Base-by-base conservation (phyloP, 345 rosid genomes). In the Salix dunnii region DNA sequence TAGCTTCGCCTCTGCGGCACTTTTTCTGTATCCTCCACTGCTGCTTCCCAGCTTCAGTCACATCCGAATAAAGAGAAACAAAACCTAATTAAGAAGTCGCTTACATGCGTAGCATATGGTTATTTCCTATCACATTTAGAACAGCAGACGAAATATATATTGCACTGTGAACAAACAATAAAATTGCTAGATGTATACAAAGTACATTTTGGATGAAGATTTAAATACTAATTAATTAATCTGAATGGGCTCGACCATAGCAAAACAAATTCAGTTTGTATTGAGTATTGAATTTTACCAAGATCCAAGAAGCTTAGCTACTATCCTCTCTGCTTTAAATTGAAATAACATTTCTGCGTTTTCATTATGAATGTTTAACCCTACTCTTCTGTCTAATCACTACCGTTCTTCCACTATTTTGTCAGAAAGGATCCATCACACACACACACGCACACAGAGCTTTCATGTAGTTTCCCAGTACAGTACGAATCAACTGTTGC, bases 1-100 rank as follows among this genome's bases (percentile, higher is more conserved):
- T 62, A 94, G 82, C 91, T 94, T 92, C 2, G 96, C 98, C 87
- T 87, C 91, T 2, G 85, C 85, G 7, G 83, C 94, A 33, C 79
- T 82, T 79, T 86, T 94, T 88, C 86, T 90, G 96, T 87, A 89
- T 65, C 91, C 92, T 46, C 93, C 89, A 68, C 78, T 81, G 76
- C 76, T 82, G 81, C 86, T 87, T 82, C 90, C 92, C 78, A 89
- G 71, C 93, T 90, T 66, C 23, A 38, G 11, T 7, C 46, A 23
- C 46, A 35, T 30, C 36, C 36, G 27, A 23, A 16, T n/a, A 42
- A 20, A 25, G 25, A 17, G 5, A 31, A 68, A 55, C 14, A 69
- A 76, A 70, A 70, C 62, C 6, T 5, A 33, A 33, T 33, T 5
- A 33, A 30, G 7, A 28, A 69, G 53, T 3, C n/a, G 1, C 63